These are phyloP conservation scores for Castanea mollissima DNA, from an alignment of 306 rosid species.

Conservation along the genomic window DNA sequence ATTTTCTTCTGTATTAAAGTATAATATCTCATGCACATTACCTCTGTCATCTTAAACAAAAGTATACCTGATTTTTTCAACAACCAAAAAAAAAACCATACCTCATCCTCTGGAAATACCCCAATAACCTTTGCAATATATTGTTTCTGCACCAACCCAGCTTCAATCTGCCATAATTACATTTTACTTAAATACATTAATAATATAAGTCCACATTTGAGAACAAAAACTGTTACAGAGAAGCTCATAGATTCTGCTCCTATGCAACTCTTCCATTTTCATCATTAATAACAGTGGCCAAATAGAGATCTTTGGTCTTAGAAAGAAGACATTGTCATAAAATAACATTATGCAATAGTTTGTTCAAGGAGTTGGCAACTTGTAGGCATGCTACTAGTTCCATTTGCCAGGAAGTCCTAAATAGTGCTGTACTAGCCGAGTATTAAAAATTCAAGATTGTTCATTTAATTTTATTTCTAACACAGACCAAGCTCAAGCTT, in stretches of 20 bases:
- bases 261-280: not conserved
- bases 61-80: no score
- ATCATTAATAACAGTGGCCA: not conserved
- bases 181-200: not conserved
- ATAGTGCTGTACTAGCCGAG: no score
- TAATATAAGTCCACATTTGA: not conserved
- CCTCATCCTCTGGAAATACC: constrained; percentile 69
- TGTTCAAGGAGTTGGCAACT: not conserved
- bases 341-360: not conserved
- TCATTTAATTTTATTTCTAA: no score
- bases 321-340: not conserved
- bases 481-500: no score
- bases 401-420: not conserved
- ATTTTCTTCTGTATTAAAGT: no score
- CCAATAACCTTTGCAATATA: constrained; percentile 79
- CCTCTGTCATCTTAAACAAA: no score
- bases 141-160: constrained; percentile 73
- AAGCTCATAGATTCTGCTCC: not conserved
- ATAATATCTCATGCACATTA: no score
- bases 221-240: not conserved
- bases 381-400: not conserved
- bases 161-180: constrained; percentile 69
- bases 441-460: no score
- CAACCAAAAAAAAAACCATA: constrained; percentile 27
- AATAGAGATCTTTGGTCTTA: not conserved